Evolutionary conservation across 345 rosid genomes (phyloP), one percentile per base, ranked within the genome.

Genomic region (Boechera stricta): DNA sequence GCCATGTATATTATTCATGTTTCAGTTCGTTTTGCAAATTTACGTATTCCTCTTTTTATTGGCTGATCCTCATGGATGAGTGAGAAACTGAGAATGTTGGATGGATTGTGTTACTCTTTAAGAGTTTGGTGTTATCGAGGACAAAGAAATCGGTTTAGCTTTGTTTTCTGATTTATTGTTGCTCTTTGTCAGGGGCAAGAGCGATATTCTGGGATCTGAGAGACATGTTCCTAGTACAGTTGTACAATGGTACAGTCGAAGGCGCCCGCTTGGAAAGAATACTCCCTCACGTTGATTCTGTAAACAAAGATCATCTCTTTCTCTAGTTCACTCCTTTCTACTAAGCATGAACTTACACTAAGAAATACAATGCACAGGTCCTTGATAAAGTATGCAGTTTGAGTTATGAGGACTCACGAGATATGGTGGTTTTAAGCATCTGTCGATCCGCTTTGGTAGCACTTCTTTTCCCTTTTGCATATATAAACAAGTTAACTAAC

Each of bases 131-230:
- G 53, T 45, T 36, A 39, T 1, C 47, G 58, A 70, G 8, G 49
- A 38, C 55, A 28, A 49, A 42, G 7, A 79, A 52, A 24, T 45
- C 10, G 8, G 12, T 55, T 69, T 29, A 70, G 13, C 75, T 67
- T 33, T 53, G 59, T 38, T 24, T 71, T 38, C 21, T 59, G 31
- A 56, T 15, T 41, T 13, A 44, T 61, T 36, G 61, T 58, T 66
- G 8, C 61, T 74, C 64, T 78, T 68, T 73, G 65, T 18, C 79
- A 94, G 99, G 99, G 67, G 85, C 90, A 63, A 88, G 90, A 80
- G 84, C 85, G 55, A 86, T 90, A 49, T 92, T 90, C 78, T 92
- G 98, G 98, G 99, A 95, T 82, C 86, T 95, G 67, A 87, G 90
- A 83, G 93, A 90, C 72, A 79, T 67, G 70, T 86, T 92, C 82